Percentiles rank a stretch among this genome's conserved stretches.
Evolutionary conservation across 148 eudicot species (phyloP).

Genomic region (Simmondsia chinensis): DNA sequence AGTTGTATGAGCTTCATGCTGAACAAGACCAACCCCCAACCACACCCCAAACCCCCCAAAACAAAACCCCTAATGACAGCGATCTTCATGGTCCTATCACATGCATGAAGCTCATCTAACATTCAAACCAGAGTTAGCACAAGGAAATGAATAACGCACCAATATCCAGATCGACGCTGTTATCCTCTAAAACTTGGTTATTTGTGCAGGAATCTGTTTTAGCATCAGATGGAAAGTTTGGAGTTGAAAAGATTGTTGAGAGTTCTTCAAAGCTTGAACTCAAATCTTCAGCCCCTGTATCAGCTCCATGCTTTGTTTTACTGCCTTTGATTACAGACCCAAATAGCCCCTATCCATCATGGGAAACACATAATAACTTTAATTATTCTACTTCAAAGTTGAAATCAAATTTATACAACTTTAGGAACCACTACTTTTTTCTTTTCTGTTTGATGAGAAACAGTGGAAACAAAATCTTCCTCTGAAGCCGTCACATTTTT

Average conservation of each 20-base stretch:
- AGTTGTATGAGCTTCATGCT: no score
- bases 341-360: conserved; percentile 63
- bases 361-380: conserved; percentile 2
- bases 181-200: conserved; percentile 24
- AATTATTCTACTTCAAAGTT: background rate
- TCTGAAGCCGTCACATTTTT: conserved; percentile 29
- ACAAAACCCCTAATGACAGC: no score
- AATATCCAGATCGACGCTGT: conserved; percentile 57
- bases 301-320: conserved; percentile 40
- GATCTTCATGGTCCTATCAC: background rate
- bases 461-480: conserved; percentile 31
- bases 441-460: conserved; percentile 60
- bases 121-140: background rate
- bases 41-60: no score
- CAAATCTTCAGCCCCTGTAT: conserved; percentile 28
- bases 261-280: conserved; percentile 52
- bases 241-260: conserved; percentile 38
- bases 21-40: no score
- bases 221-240: conserved; percentile 47
- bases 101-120: background rate
- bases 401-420: background rate
- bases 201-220: conserved; percentile 32
- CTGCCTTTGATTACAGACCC: conserved; percentile 56
- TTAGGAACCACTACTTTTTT: conserved; percentile 51
- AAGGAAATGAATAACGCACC: conserved; percentile 27